Base-by-base conservation (phyloP, 208 protist species). In the Wallacemonas sp. region DNA sequence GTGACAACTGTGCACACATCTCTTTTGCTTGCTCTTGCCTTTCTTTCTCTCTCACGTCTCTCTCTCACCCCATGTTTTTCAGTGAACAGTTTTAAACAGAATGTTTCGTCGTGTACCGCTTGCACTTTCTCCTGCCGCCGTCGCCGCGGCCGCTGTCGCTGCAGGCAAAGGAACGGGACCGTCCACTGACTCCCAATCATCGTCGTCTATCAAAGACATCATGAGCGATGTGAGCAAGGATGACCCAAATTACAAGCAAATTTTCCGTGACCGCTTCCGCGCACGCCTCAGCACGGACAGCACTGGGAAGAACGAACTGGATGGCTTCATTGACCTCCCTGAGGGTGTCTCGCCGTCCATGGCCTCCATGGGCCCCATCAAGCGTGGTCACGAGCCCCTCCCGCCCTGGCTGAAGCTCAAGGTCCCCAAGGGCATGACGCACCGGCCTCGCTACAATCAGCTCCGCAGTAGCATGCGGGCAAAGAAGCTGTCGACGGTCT, bases 351-450 rank as follows among this genome's bases (percentile, higher is more conserved):
- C 84, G 0, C 80, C 86, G 8, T 76, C 79, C 19, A 77, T 68
- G n/a, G 86, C 85, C 1, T 84, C 86, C 0, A 33, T 95, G 31
- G 90, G 90, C 0, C 90, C 90, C 0, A 77, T 95, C 53, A 83
- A 87, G 66, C 87, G 88, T 12, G 91, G 92, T 0, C 58, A 58
- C 31, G 88, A 96, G 78, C 93, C 89, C 5, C 81, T 97, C 21
- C 93, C 93, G 22, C 86, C 90, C 67, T 97, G 93, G 91, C 62
- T 97, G 46, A 96, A 97, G 76, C 84, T 97, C n/a, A 88, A 93
- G 61, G 74, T 95, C 54, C 80, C 89, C 21, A 95, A 94, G 72
- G 90, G 88, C 30, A 66, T 79, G 64, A 86, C 76, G 22, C 82
- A 92, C 69, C 84, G 68, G 27, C 84, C 86, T 2, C 88, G 92